Percentiles rank a stretch among this genome's conserved stretches.
These are phyloP conservation scores for Phaeophleospora eucalypticola DNA, from an alignment of 2,329 filamentous ascomycete species.

Conservation along the genomic window DNA sequence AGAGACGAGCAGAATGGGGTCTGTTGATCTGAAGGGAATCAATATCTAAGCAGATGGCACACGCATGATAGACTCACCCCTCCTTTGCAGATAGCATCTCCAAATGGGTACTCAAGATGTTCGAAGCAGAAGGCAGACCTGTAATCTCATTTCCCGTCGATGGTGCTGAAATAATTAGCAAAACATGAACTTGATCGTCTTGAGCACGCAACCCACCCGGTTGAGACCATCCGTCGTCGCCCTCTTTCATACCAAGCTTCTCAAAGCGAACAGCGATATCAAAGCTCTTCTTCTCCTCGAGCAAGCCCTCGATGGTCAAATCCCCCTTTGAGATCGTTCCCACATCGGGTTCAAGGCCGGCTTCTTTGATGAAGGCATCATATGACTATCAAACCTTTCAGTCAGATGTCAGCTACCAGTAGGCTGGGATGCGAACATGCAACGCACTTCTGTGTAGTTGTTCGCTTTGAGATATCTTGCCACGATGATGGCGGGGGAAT, in stretches of 20 bases:
- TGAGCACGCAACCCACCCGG: slow-evolving; percentile 38
- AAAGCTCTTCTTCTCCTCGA: slow-evolving; percentile 58
- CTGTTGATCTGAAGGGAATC: not conserved
- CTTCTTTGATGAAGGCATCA: slow-evolving; percentile 55
- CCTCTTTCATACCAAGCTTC: slow-evolving; percentile 47
- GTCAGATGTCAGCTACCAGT: slow-evolving; percentile 13
- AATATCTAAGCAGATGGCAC: not conserved
- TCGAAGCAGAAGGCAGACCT: slow-evolving; percentile 47
- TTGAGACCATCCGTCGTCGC: slow-evolving; percentile 41
- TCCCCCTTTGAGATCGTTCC: slow-evolving; percentile 41
- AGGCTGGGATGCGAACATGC: not conserved
- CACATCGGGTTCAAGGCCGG: slow-evolving; percentile 49
- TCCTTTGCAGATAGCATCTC: slow-evolving; percentile 18
- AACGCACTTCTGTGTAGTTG: slow-evolving; percentile 33
- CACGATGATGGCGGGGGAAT: slow-evolving; percentile 35
- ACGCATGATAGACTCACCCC: not conserved
- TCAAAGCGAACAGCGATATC: slow-evolving; percentile 55
- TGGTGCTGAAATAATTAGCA: slow-evolving; percentile 10
- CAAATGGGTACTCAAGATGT: slow-evolving; percentile 47
- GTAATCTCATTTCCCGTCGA: slow-evolving; percentile 36
- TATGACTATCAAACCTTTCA: slow-evolving; percentile 45
- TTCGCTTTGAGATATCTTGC: slow-evolving; percentile 37
- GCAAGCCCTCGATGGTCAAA: slow-evolving; percentile 56
- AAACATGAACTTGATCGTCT: not conserved
- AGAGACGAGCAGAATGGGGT: slow-evolving; percentile 40